Base-by-base conservation (phyloP, 169 alveolate species). In the Cryptosporidium andersoni region DNA sequence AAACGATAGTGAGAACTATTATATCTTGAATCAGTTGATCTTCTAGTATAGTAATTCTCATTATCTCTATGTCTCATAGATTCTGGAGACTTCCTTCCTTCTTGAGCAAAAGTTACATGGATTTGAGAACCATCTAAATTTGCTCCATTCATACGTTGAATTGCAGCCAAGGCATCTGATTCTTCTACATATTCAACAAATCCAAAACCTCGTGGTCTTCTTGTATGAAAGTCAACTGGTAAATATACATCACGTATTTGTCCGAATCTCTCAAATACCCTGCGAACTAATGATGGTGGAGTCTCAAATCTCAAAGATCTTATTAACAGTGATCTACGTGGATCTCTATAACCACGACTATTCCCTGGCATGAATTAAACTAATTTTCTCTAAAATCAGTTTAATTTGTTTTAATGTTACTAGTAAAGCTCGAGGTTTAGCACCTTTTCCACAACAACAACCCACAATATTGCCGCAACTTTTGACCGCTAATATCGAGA, bases 121-220 rank as follows among this genome's bases (percentile, higher is more conserved):
- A 91, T 82, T 66, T 82, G 80, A 64, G 85, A 89, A 14, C 94
- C 94, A 81, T 90, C 95, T 36, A 92, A 66, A 39, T 81, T 91
- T 12, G 88, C 65, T 4, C 95, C 95, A 74, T 91, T 89, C 95
- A 92, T 92, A 64, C 88, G 92, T 47, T 90, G 82, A 82, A 92
- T 49, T 52, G 97, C 97, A 56, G 82, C 90, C 43, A 89, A 94
- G 14, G 97, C 97, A 80, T 94, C 97, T 39, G 81, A 88, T 39
- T 90, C 89, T 42, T 82, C 89, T 64, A 82, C 82, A 66, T 92
- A 93, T 89, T 94, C 97, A 5, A 94, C 97, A 65, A 94, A 94
- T 11, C 97, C 96, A 68, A 94, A 93, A 6, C 97, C 97, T 65
- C 97, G 63, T 1, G 97, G 97, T 37, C 92, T 81, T 65, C 88